A percentile compares a stretch with the other conserved stretches of the same genome.
Conservation (phyloP, 768 basidiomycete species). For the Boletus vinaceobasis region DNA sequence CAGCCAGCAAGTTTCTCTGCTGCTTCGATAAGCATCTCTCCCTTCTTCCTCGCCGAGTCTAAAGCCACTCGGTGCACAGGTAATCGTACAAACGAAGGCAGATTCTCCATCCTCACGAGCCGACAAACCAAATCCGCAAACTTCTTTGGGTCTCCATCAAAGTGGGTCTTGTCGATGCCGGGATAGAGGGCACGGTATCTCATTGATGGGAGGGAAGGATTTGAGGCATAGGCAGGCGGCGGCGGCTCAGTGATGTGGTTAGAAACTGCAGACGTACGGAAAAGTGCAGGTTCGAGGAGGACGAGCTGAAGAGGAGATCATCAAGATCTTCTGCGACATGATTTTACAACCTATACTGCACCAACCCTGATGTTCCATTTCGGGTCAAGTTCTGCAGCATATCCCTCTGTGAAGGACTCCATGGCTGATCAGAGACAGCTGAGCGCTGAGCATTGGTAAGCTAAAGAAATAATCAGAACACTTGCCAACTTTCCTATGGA, state of each 20-base stretch:
- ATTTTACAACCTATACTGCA: background rate
- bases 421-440: conserved; percentile 23
- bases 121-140: conserved; percentile 19
- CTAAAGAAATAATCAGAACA: background rate
- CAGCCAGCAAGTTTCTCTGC: conserved; percentile 20
- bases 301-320: conserved; percentile 11
- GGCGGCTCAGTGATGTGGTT: conserved; percentile 12
- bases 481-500: conserved; percentile 20
- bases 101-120: conserved; percentile 13
- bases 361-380: conserved; percentile 36
- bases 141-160: conserved; percentile 24
- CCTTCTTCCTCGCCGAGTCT: conserved; percentile 19
- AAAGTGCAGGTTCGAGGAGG: conserved; percentile 22
- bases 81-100: conserved; percentile 16
- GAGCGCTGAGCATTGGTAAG: background rate
- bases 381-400: conserved; percentile 33
- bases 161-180: conserved; percentile 15
- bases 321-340: background rate
- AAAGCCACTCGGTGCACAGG: conserved; percentile 26
- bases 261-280: conserved; percentile 19
- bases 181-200: conserved; percentile 20
- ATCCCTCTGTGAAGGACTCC: conserved; percentile 31
- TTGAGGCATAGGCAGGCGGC: conserved; percentile 17
- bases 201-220: conserved; percentile 26
- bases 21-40: conserved; percentile 16